Conservation (phyloP, 257 asterid genomes). For the Anisodus tanguticus region DNA sequence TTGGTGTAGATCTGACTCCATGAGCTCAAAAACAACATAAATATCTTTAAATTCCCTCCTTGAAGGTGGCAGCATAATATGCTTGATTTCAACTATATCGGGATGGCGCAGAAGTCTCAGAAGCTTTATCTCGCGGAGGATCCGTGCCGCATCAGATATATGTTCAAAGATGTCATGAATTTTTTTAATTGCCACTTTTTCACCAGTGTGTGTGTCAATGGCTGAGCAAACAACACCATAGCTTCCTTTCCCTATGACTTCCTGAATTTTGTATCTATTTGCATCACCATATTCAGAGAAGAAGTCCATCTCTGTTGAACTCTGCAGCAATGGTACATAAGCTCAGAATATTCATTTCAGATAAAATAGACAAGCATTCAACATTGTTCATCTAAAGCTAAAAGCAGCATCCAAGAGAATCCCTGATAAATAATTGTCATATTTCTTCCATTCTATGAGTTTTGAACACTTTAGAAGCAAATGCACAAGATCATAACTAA, state of each 20-base stretch:
- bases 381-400: neutral
- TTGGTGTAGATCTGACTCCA: conserved; percentile 97
- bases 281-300: conserved; percentile 94
- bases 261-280: conserved; percentile 76
- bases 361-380: neutral
- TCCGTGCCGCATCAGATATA: conserved; percentile 88
- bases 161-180: conserved; percentile 85
- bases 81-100: conserved; percentile 89
- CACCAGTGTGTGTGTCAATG: conserved; percentile 76
- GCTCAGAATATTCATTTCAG: conserved; percentile 1
- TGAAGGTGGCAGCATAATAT: conserved; percentile 93
- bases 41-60: conserved; percentile 87
- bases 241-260: conserved; percentile 91
- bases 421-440: neutral
- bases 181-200: conserved; percentile 91
- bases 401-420: neutral
- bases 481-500: neutral
- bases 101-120: conserved; percentile 91
- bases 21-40: conserved; percentile 91
- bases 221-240: conserved; percentile 96
- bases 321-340: conserved; percentile 45
- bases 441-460: conserved; percentile 5
- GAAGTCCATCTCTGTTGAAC: conserved; percentile 75
- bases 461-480: neutral
- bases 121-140: conserved; percentile 90